Conservation (phyloP, 129 eudicot genomes). For the Chrysanthemum lavandulifolium region DNA sequence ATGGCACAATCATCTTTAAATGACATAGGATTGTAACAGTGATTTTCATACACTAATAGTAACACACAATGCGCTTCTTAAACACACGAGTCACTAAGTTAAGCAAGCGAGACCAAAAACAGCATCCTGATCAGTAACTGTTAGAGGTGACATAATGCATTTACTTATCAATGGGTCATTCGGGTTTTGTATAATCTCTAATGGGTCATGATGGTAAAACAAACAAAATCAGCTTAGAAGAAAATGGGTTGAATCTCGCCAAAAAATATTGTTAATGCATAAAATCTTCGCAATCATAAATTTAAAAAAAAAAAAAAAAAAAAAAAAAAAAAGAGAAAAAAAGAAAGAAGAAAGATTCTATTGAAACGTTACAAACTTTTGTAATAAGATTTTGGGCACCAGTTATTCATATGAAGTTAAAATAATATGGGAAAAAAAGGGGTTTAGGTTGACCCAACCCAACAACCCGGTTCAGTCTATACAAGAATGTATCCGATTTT, state of each 20-base stretch:
- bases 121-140: not conserved
- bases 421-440: not conserved
- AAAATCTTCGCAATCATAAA: not conserved
- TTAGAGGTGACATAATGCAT: too few relatives aligned
- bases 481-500: not conserved
- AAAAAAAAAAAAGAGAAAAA: not conserved
- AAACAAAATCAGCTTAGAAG: not conserved
- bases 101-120: not conserved
- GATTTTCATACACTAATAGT: not conserved
- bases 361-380: not conserved
- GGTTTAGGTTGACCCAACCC: not conserved
- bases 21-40: not conserved
- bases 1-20: slow-evolving; percentile 12
- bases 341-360: not conserved
- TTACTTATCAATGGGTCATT: too few relatives aligned
- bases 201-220: not conserved
- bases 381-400: not conserved
- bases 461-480: not conserved
- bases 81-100: not conserved
- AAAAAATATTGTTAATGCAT: not conserved
- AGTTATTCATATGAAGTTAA: not conserved
- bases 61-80: not conserved
- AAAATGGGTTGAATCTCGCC: not conserved
- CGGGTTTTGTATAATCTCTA: not conserved
- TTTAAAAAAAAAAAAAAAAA: too few relatives aligned